Base-by-base conservation (phyloP, 192 early-diverging fungal genomes). In the Pilaira anomala region DNA sequence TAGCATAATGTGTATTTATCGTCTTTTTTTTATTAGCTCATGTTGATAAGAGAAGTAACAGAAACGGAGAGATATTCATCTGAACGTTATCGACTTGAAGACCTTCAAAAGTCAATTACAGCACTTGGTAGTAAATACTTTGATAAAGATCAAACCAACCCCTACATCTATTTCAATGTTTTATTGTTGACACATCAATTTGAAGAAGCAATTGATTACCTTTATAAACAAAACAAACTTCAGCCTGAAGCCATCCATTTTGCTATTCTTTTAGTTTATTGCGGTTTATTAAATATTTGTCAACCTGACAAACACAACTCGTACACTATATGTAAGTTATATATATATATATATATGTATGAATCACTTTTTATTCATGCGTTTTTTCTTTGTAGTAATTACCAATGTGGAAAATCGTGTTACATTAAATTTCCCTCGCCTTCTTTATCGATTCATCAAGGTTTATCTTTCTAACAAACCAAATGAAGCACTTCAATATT, bases 101-200 rank as follows among this genome's bases (percentile, higher is more conserved):
- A 90, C 48, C 75, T 96, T 53, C 88, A 91, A 65, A 55, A 63
- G 28, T 60, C 76, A 40, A 83, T 97, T 67, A 76, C 81, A 13
- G 75, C 80, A 42, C 90, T 77, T 51, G 93, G 93, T 1, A 69
- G 86, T 8, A 74, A 66, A 8, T 84, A 90, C 66, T 98, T 91
- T 66, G 81, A 85, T 64, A 83, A 85, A 21, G 79, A 79, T 9
- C 82, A 80, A 53, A 83, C 74, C 67, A 83, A 85, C 71, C 88
- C 87, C 48, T 72, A 89, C 44, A 78, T 84, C 13, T 98, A 91
- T 67, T 89, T 95, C 40, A 85, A 84, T 49, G 86, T 93, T 14
- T 83, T 99, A 25, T 59, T 98, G 13, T 76, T 93, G 1, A 87
- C 89, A 51, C 89, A 88, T n/a, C 91, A 96, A 78, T 96, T 96